Base-by-base conservation (phyloP, 345 rosid species). In the Carallia brachiata region DNA sequence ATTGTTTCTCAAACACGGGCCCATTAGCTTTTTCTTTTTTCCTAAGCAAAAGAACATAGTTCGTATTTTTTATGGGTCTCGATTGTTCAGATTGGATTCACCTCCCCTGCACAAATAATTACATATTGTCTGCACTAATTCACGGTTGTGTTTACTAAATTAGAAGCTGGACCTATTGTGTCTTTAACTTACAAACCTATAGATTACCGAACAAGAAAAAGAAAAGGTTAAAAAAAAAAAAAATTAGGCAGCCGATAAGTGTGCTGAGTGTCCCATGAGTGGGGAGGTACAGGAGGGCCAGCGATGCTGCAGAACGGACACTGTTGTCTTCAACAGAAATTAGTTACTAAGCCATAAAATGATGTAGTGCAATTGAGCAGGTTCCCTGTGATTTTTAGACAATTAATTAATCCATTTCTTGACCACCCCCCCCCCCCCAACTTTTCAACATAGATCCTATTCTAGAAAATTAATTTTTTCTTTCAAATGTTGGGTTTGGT, bases 391-490 rank as follows among this genome's bases (percentile, higher is more conserved):
- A 72, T 77, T 65, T 50, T 65, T 69, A 17, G 15, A 9, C 36
- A 53, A 62, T 54, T 59, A 73, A 36, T 12, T 55, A 67, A 70
- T 52, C 55, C 52, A 55, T 66, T 37, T 66, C 64, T 74, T 80
- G 80, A 74, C 78, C 77, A 23, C 23, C 79, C 44, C 77, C 69
- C 52, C 78, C 77, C 78, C 77, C 79, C 44, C 77, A 70, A 52
- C 60, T 71, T 23, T 71, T 75, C 78, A 69, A 75, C 76, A 17
- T 69, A 56, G 82, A 82, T 79, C 85, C 85, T 67, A 39, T 75
- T 74, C 66, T 75, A 16, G 61, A 81, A 73, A 79, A 82, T 80
- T 70, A 61, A 50, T 80, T 83, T 88, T 48, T 76, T 57, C 48
- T 69, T 66, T 28, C 18, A 17, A 57, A 19, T 23, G 53, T 72